Percentiles rank a stretch among this genome's conserved stretches.
Evolutionary conservation across 1,284 basidiomycete species (phyloP).

Genomic region (Apiotrichum mycotoxinovorans): DNA sequence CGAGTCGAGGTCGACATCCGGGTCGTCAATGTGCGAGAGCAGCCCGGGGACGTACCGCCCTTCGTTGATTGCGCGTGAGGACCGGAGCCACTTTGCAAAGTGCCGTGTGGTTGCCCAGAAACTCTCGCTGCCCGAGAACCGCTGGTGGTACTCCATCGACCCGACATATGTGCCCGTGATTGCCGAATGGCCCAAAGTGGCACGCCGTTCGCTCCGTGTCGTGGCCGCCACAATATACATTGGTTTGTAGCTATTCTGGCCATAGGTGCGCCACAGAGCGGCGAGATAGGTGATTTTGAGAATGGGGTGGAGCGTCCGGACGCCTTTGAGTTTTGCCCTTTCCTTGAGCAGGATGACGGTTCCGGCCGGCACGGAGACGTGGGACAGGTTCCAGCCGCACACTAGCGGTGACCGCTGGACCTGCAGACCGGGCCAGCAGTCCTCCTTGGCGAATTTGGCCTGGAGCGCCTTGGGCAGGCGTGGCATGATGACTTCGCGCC

Average conservation of each 20-base stretch:
- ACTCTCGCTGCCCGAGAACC: slow-evolving; percentile 4
- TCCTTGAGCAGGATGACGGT: slow-evolving; percentile 23
- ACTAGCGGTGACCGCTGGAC: slow-evolving; percentile 6
- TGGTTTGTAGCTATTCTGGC: neutral
- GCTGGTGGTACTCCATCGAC: slow-evolving; percentile 8
- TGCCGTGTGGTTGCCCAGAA: slow-evolving; percentile 28
- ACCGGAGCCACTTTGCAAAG: neutral
- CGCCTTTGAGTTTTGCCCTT: slow-evolving; percentile 20
- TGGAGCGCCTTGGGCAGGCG: slow-evolving; percentile 33
- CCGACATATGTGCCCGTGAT: slow-evolving; percentile 36
- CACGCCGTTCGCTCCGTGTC: slow-evolving; percentile 29
- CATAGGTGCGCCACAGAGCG: slow-evolving; percentile 28
- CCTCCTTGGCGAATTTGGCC: slow-evolving; percentile 14
- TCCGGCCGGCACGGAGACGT: slow-evolving; percentile 15
- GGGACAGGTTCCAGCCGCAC: slow-evolving; percentile 9
- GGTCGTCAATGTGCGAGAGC: slow-evolving; percentile 36
- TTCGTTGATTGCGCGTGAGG: slow-evolving; percentile 3
- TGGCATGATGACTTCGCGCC: slow-evolving; percentile 33
- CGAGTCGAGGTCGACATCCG: neutral
- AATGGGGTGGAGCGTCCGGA: slow-evolving; percentile 37
- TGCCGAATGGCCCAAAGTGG: slow-evolving; percentile 21
- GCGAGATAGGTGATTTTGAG: slow-evolving; percentile 28
- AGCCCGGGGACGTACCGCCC: slow-evolving; percentile 31
- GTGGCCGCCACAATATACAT: slow-evolving; percentile 5
- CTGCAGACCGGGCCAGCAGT: slow-evolving; percentile 30